Evolutionary conservation across 495 filamentous ascomycete genomes (phyloP).

Genomic region (Jackrogersella multiformis): DNA sequence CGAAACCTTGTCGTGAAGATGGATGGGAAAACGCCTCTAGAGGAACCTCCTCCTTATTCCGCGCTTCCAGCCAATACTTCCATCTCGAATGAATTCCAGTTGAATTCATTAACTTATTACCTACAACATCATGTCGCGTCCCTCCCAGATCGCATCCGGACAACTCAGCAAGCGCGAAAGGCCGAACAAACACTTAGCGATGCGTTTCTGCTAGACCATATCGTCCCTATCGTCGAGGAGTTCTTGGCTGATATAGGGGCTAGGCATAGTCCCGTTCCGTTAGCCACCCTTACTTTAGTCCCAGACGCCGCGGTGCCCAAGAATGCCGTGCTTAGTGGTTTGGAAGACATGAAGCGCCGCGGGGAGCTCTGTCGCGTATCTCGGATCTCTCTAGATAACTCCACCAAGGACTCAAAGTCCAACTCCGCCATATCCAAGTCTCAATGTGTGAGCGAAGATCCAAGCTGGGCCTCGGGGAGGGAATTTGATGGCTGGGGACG

Average conservation of each 20-base stretch:
- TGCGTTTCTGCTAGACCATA: slow-evolving; percentile 42
- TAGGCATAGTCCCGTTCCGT: slow-evolving; percentile 18
- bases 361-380: slow-evolving; percentile 50
- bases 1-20: slow-evolving; percentile 7
- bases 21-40: slow-evolving; percentile 25
- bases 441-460: slow-evolving; percentile 19
- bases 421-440: background rate
- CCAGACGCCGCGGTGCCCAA: slow-evolving; percentile 47
- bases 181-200: slow-evolving; percentile 47
- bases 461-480: slow-evolving; percentile 32
- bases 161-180: slow-evolving; percentile 43
- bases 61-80: slow-evolving; percentile 17
- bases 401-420: slow-evolving; percentile 39
- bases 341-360: slow-evolving; percentile 47
- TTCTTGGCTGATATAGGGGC: slow-evolving; percentile 49
- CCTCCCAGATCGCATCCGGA: slow-evolving; percentile 51
- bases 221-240: slow-evolving; percentile 50
- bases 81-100: slow-evolving; percentile 21
- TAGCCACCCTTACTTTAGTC: slow-evolving; percentile 53
- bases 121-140: slow-evolving; percentile 52
- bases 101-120: slow-evolving; percentile 43
- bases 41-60: slow-evolving; percentile 51
- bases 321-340: slow-evolving; percentile 46
- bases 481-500: slow-evolving; percentile 56
- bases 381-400: slow-evolving; percentile 42